These are phyloP conservation scores for Monosporozyma solicola DNA, from an alignment of 805 yeast genomes.

Conservation along the genomic window DNA sequence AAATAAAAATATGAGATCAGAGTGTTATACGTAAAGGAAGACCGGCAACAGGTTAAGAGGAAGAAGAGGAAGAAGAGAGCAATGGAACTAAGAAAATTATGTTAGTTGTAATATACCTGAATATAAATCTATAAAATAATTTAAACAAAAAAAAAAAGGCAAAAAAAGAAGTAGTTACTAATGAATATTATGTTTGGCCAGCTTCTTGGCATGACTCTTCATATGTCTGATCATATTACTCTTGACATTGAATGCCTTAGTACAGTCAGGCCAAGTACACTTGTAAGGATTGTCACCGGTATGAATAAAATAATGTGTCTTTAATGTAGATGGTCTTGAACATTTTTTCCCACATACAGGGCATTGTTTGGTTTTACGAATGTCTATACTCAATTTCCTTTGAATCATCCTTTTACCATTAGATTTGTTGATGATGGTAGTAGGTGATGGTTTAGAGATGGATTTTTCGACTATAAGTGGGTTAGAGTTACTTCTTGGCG, in stretches of 20 bases:
- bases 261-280: conserved; percentile 58
- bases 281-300: conserved; percentile 67
- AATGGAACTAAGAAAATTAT: too few species aligned
- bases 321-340: conserved; percentile 73
- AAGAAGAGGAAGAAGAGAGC: too few species aligned
- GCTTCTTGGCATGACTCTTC: conserved; percentile 48
- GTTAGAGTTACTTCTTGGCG: not conserved
- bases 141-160: not conserved
- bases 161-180: not conserved
- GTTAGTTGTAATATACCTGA: too few species aligned
- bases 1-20: too few species aligned
- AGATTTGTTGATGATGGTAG: not conserved
- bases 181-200: not conserved
- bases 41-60: too few species aligned
- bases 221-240: conserved; percentile 76
- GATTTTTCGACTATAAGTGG: not conserved
- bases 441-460: not conserved
- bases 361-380: conserved; percentile 31
- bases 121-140: too few species aligned
- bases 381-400: conserved; percentile 5
- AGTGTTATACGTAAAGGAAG: too few species aligned
- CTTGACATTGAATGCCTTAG: conserved; percentile 61
- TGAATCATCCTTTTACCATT: conserved; percentile 4
- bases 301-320: conserved; percentile 72
- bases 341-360: conserved; percentile 63